phyloP scores from a whole-genome alignment of 257 asterid genomes.

The Penstemon barbatus region DNA sequence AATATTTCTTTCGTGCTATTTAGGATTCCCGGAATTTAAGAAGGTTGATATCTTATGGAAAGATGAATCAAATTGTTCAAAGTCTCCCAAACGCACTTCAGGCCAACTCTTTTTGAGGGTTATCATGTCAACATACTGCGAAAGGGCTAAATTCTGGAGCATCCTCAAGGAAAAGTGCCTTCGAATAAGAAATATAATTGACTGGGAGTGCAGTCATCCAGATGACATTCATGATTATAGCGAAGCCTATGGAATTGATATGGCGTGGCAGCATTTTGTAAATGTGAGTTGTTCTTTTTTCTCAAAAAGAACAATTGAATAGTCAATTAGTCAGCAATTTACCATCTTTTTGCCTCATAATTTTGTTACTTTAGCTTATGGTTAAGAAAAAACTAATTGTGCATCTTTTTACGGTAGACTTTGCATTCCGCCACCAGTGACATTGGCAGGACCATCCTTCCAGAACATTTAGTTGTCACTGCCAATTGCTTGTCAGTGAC shows the following conservation, averaged over 20 bases:
- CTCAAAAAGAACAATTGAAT: too few species aligned
- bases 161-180: constrained; percentile 57
- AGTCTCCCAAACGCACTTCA: constrained; percentile 38
- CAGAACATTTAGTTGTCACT: constrained; percentile 70
- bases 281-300: constrained; percentile 51
- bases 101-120: constrained; percentile 68
- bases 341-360: too few species aligned
- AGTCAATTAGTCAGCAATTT: too few species aligned
- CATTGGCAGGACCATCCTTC: constrained; percentile 75
- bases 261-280: constrained; percentile 63
- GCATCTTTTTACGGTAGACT: constrained; percentile 50
- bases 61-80: constrained; percentile 47
- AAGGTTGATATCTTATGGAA: constrained; percentile 90
- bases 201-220: constrained; percentile 94
- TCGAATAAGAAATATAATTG: constrained; percentile 60
- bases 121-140: constrained; percentile 65
- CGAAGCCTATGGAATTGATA: constrained; percentile 66
- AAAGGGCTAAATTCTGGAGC: constrained; percentile 65
- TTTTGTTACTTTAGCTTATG: too few species aligned
- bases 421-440: constrained; percentile 70
- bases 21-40: constrained; percentile 74
- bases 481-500: constrained; percentile 79
- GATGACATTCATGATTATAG: constrained; percentile 70
- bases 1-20: constrained; percentile 22
- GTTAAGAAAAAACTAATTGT: constrained; percentile 26